A percentile compares a stretch with the other conserved stretches of the same genome.
Evolutionary conservation across 257 asterid genomes (phyloP).

Genomic region (Solanum verrucosum): DNA sequence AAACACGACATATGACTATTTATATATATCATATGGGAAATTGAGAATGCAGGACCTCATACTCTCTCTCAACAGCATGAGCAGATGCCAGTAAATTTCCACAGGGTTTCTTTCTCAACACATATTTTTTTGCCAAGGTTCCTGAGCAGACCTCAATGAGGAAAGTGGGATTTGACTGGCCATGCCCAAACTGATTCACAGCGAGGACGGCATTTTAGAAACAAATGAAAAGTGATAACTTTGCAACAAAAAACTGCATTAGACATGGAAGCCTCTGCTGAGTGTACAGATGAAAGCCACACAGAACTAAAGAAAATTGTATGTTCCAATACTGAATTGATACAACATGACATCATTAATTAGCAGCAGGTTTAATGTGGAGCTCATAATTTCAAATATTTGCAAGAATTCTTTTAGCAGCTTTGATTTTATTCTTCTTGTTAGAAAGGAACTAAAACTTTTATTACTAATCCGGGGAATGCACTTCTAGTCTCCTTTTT

Average conservation of each 20-base stretch:
- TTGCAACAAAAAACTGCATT: not conserved
- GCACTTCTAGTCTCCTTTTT: not conserved
- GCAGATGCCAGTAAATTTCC: slow-evolving; percentile 85
- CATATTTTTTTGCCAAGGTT: slow-evolving; percentile 45
- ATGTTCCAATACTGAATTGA: not conserved
- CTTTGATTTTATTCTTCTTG: not conserved
- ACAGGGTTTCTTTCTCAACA: slow-evolving; percentile 85
- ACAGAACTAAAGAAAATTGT: not conserved
- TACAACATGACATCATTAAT: not conserved
- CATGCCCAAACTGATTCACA: slow-evolving; percentile 79
- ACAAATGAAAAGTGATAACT: not conserved
- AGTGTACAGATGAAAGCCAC: not conserved
- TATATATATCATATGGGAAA: not conserved
- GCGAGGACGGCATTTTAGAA: not conserved
- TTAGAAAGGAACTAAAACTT: not conserved
- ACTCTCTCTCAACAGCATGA: slow-evolving; percentile 96
- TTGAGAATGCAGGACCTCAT: slow-evolving; percentile 37
- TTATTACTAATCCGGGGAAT: not conserved
- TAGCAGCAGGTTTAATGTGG: not conserved
- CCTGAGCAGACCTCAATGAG: slow-evolving; percentile 70
- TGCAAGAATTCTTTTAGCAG: not conserved
- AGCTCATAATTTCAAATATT: not conserved
- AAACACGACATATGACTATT: not conserved
- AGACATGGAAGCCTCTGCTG: not conserved
- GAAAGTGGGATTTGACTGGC: slow-evolving; percentile 93